phyloP scores from a whole-genome alignment of 495 filamentous ascomycete genomes.

The Endocarpon pusillum region DNA sequence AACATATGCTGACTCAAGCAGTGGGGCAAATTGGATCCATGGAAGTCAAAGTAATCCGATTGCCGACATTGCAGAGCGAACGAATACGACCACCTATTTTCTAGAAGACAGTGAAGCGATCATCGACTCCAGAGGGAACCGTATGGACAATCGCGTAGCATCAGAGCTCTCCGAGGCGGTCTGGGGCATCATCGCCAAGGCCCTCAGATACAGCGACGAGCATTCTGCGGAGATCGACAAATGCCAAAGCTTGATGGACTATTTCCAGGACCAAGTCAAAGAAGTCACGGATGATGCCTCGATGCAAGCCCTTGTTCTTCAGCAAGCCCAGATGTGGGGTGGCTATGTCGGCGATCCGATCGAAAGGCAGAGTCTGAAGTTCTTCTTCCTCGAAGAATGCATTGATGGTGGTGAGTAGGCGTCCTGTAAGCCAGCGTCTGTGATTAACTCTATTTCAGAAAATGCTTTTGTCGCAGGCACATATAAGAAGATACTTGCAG shows the following conservation, averaged over 20 bases:
- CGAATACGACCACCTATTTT: slow-evolving; percentile 38
- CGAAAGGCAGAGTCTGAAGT: slow-evolving; percentile 67
- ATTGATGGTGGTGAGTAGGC: slow-evolving; percentile 63
- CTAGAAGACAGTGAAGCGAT: slow-evolving; percentile 36
- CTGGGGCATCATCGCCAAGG: slow-evolving; percentile 66
- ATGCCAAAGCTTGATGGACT: slow-evolving; percentile 58
- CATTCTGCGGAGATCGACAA: slow-evolving; percentile 44
- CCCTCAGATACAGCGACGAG: slow-evolving; percentile 63
- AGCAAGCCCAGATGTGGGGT: slow-evolving; percentile 67
- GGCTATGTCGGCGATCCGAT: slow-evolving; percentile 71
- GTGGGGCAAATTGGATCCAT: slow-evolving; percentile 93
- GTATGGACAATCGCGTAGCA: slow-evolving; percentile 33
- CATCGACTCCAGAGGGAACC: slow-evolving; percentile 45
- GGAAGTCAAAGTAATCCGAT: slow-evolving; percentile 78
- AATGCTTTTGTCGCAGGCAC: slow-evolving; percentile 82
- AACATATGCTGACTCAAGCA: slow-evolving; percentile 12
- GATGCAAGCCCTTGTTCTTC: slow-evolving; percentile 35
- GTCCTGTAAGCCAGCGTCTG: background rate
- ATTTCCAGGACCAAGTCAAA: slow-evolving; percentile 46
- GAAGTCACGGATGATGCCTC: slow-evolving; percentile 33
- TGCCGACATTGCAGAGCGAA: slow-evolving; percentile 52
- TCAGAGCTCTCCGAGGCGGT: slow-evolving; percentile 39
- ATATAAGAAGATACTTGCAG: slow-evolving; percentile 56
- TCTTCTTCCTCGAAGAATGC: slow-evolving; percentile 89
- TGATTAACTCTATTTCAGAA: slow-evolving; percentile 28